Conservation (phyloP, 2,329 filamentous ascomycete species). For the Pyricularia grisea region DNA sequence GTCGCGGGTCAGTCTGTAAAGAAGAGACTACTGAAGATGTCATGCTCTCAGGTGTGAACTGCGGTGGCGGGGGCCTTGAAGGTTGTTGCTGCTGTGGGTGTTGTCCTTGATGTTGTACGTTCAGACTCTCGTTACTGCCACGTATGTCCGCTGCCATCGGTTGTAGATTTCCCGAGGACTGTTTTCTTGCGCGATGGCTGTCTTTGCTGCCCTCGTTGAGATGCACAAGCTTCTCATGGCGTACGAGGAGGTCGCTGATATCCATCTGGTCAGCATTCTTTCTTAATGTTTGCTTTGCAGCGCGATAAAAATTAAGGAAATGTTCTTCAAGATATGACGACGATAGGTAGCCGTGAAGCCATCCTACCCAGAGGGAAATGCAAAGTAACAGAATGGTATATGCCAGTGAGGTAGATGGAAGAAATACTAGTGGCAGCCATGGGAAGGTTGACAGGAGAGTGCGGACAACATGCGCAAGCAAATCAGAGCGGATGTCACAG, state of each 20-base stretch:
- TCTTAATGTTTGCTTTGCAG: background rate
- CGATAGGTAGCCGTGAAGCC: background rate
- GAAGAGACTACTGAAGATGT: slow-evolving; percentile 25
- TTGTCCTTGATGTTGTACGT: slow-evolving; percentile 24
- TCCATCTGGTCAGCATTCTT: slow-evolving; percentile 41
- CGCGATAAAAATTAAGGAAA: background rate
- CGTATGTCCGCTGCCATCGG: slow-evolving; percentile 35
- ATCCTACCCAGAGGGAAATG: background rate
- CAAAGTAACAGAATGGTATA: background rate
- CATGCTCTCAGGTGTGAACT: slow-evolving; percentile 30
- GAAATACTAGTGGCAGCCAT: background rate
- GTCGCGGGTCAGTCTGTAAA: slow-evolving; percentile 36
- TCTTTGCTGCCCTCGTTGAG: slow-evolving; percentile 51
- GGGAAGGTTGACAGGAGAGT: background rate
- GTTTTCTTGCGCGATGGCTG: slow-evolving; percentile 37
- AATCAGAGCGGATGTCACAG: background rate
- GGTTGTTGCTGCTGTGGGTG: slow-evolving; percentile 18
- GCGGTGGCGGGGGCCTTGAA: slow-evolving; percentile 17
- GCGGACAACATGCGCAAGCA: background rate
- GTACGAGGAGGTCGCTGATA: slow-evolving; percentile 53
- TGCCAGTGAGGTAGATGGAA: background rate
- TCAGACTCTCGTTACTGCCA: slow-evolving; percentile 35
- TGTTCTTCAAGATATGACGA: background rate
- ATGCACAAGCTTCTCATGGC: slow-evolving; percentile 56
- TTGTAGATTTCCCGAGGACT: slow-evolving; percentile 36